phyloP scores from a whole-genome alignment of 169 alveolate species.

The Perkinsus marinus region DNA sequence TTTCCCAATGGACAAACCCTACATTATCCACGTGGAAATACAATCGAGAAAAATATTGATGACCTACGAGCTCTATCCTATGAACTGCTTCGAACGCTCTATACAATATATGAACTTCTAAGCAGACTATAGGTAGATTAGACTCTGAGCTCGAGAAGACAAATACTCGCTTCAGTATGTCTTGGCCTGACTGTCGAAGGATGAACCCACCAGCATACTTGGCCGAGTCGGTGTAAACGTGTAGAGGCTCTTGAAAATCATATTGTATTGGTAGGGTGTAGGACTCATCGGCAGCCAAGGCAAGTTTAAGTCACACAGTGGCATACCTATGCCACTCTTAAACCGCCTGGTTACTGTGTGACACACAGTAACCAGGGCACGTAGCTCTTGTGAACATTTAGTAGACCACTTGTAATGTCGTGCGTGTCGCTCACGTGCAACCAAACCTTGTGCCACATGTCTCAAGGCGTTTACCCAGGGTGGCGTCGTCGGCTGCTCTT shows the following conservation, averaged over 20 bases:
- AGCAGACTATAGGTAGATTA: background rate
- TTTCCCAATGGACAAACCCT: no score
- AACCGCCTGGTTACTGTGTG: no score
- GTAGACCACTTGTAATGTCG: no score
- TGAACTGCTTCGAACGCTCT: background rate
- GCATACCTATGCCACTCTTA: background rate
- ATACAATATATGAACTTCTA: background rate
- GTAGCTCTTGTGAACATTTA: no score
- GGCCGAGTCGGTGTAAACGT: background rate
- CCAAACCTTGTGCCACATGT: no score
- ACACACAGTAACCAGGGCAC: no score
- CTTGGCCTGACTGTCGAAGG: background rate
- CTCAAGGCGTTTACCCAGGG: no score
- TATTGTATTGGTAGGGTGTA: background rate
- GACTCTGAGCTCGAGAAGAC: background rate
- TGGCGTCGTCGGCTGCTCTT: no score
- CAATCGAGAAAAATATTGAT: background rate
- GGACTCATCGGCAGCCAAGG: background rate
- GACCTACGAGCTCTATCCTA: background rate
- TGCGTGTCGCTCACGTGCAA: no score
- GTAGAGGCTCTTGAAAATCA: background rate
- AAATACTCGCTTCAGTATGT: background rate
- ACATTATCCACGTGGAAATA: no score
- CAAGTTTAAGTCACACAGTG: background rate
- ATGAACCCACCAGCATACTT: background rate